These are phyloP conservation scores for Castanea mollissima DNA, from an alignment of 306 rosid species.

Conservation along the genomic window DNA sequence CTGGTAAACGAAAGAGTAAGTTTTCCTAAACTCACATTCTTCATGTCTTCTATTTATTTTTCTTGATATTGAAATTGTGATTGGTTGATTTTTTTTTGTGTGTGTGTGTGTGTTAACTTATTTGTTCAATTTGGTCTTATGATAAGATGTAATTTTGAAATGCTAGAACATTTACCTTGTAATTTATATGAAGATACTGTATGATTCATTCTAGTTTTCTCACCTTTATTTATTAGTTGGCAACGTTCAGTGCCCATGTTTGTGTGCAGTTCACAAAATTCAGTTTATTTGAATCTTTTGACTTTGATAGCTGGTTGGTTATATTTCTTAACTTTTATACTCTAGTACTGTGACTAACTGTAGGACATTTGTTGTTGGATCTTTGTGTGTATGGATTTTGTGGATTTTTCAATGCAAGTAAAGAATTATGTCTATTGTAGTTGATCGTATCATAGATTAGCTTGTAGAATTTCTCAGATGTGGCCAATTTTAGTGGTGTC, in stretches of 20 bases:
- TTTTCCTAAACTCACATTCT: background rate
- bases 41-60: background rate
- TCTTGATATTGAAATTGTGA: background rate
- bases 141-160: background rate
- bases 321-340: background rate
- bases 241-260: background rate
- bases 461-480: background rate
- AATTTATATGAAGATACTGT: background rate
- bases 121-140: background rate
- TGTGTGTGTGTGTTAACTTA: background rate
- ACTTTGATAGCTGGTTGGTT: background rate
- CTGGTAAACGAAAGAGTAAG: conserved; percentile 92
- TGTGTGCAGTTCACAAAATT: background rate
- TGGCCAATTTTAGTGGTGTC: no score
- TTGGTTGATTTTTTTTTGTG: background rate
- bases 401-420: background rate
- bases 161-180: background rate
- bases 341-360: background rate
- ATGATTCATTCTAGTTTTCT: background rate
- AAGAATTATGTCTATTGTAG: background rate
- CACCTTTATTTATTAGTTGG: background rate
- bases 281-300: background rate
- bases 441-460: background rate
- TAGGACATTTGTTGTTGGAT: background rate
- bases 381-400: background rate